phyloP scores from a whole-genome alignment of 208 protist genomes.

The Wallacemonas sp. region DNA sequence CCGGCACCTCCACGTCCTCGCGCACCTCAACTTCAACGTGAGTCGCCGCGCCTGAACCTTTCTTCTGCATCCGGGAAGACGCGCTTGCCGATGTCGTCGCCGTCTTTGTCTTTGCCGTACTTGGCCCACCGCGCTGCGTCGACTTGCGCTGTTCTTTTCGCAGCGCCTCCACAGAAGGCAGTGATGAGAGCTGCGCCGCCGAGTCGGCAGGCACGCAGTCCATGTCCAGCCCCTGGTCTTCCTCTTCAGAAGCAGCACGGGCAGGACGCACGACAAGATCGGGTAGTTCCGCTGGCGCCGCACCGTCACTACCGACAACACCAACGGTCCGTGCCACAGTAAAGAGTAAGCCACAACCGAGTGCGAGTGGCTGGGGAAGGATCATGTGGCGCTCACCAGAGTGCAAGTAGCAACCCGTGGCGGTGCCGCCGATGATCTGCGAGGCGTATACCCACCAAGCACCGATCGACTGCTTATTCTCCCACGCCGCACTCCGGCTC shows the following conservation, averaged over 20 bases:
- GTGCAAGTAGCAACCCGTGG: conserved; percentile 71
- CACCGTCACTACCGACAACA: too few relatives aligned
- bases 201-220: conserved; percentile 23
- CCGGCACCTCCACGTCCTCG: too few relatives aligned
- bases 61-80: too few relatives aligned
- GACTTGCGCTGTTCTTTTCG: conserved; percentile 11
- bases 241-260: too few relatives aligned
- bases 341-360: conserved; percentile 73
- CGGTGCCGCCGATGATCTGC: conserved; percentile 68
- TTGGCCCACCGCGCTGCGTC: conserved; percentile 6
- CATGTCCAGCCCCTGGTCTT: too few relatives aligned
- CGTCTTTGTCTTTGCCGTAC: too few relatives aligned
- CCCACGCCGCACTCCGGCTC: conserved; percentile 93
- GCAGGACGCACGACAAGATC: too few relatives aligned
- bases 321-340: conserved; percentile 30
- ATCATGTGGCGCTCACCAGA: conserved; percentile 90
- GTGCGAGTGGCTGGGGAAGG: conserved; percentile 79
- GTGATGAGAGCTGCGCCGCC: conserved; percentile 16
- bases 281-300: too few relatives aligned
- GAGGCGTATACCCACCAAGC: conserved; percentile 96
- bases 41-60: too few relatives aligned
- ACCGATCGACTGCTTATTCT: conserved; percentile 88
- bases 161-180: conserved; percentile 21
- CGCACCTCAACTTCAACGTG: too few relatives aligned
- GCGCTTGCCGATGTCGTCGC: too few relatives aligned